Percentiles rank a stretch among this genome's conserved stretches.
Conservation (phyloP, 768 basidiomycete species). For the Mycena galericulata region DNA sequence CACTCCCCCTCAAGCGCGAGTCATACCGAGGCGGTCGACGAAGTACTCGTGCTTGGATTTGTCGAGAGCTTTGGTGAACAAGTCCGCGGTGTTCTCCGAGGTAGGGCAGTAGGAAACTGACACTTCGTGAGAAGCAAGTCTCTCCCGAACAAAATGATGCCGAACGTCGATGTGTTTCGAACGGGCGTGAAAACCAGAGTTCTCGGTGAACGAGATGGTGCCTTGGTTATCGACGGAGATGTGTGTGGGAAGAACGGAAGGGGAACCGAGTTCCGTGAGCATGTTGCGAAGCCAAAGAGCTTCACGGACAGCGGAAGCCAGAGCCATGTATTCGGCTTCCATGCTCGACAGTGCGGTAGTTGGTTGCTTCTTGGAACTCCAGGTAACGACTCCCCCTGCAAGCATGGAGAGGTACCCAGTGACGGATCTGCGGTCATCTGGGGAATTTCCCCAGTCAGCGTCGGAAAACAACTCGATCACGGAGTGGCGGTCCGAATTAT, state of each 20-base stretch:
- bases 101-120: slow-evolving; percentile 16
- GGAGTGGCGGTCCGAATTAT: background rate
- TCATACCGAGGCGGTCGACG: slow-evolving; percentile 13
- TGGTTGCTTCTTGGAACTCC: slow-evolving; percentile 10
- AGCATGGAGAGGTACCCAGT: slow-evolving; percentile 2
- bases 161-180: slow-evolving; percentile 8
- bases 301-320: background rate
- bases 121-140: slow-evolving; percentile 9
- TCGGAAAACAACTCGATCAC: slow-evolving; percentile 12
- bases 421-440: slow-evolving; percentile 11
- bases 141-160: slow-evolving; percentile 10
- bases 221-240: slow-evolving; percentile 6
- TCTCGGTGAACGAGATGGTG: background rate
- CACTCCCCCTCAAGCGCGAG: slow-evolving; percentile 19
- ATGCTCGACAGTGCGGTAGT: slow-evolving; percentile 6
- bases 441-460: slow-evolving; percentile 6
- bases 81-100: slow-evolving; percentile 12
- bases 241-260: background rate
- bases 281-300: slow-evolving; percentile 11
- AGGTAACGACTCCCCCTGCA: background rate
- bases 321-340: slow-evolving; percentile 9
- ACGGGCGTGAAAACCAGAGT: slow-evolving; percentile 12
- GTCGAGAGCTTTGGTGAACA: slow-evolving; percentile 10
- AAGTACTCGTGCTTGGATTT: slow-evolving; percentile 19
- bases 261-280: background rate